Percentiles rank a stretch among this genome's conserved stretches.
Evolutionary conservation across 768 basidiomycete species (phyloP).

Genomic region (Rhizopogon vesiculosus): DNA sequence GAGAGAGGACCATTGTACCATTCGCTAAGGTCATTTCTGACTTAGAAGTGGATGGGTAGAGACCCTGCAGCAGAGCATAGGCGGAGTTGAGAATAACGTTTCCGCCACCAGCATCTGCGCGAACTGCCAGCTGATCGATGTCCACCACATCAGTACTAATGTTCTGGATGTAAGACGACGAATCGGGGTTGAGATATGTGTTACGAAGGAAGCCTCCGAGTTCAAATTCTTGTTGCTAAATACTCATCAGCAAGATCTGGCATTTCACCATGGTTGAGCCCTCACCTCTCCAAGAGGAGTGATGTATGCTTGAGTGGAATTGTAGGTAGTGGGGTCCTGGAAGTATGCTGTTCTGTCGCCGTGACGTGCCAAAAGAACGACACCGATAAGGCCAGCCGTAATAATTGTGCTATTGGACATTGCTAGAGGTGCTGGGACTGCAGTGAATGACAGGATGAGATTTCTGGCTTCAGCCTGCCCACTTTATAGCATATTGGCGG

Average conservation of each 20-base stretch:
- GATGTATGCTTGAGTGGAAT: slow-evolving; percentile 56
- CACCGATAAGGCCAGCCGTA: slow-evolving; percentile 49
- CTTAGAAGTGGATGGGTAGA: slow-evolving; percentile 70
- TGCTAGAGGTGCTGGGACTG: neutral
- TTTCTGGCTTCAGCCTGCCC: neutral
- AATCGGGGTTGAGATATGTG: slow-evolving; percentile 58
- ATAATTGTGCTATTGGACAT: slow-evolving; percentile 22
- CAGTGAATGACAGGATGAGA: neutral
- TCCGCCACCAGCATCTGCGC: slow-evolving; percentile 78
- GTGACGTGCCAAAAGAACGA: slow-evolving; percentile 70
- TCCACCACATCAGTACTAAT: slow-evolving; percentile 63
- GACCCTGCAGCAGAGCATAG: slow-evolving; percentile 76
- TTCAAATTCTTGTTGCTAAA: slow-evolving; percentile 59
- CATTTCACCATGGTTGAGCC: neutral
- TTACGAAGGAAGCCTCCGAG: slow-evolving; percentile 57
- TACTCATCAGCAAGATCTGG: slow-evolving; percentile 1
- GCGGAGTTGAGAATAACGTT: slow-evolving; percentile 80
- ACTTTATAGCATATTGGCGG: neutral
- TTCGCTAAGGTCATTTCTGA: slow-evolving; percentile 71
- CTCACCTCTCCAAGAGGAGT: slow-evolving; percentile 70
- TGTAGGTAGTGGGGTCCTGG: slow-evolving; percentile 72
- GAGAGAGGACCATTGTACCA: slow-evolving; percentile 62
- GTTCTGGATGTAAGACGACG: slow-evolving; percentile 62
- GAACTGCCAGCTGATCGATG: slow-evolving; percentile 64
- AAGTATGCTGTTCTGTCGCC: slow-evolving; percentile 66